phyloP scores from a whole-genome alignment of 768 basidiomycete species.

The Hemileccinum impolitum region DNA sequence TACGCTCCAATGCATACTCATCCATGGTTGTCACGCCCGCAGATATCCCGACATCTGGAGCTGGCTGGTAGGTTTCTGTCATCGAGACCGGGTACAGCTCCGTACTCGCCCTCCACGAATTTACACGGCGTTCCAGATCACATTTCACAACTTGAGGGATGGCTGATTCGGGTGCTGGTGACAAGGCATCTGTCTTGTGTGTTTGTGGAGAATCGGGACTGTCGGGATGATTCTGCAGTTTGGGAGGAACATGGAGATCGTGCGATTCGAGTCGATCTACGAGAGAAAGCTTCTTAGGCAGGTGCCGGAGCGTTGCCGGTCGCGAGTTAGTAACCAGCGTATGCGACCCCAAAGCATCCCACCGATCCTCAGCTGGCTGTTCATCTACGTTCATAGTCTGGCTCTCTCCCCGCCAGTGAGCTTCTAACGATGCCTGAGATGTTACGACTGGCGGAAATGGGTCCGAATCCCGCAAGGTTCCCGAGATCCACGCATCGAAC shows the following conservation, averaged over 20 bases:
- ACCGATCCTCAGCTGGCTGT: conserved; percentile 36
- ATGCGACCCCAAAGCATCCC: conserved; percentile 25
- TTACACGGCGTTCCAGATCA: conserved; percentile 55
- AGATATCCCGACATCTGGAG: conserved; percentile 9
- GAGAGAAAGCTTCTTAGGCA: conserved; percentile 65
- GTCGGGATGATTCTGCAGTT: conserved; percentile 9
- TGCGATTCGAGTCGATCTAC: conserved; percentile 57
- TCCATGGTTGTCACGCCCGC: conserved; percentile 20
- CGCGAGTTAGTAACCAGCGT: conserved; percentile 15
- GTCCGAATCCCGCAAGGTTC: conserved; percentile 44
- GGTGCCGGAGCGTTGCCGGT: conserved; percentile 42
- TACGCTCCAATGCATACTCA: conserved; percentile 18
- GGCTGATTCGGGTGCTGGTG: conserved; percentile 62
- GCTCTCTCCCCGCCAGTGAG: conserved; percentile 52
- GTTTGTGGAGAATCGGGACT: conserved; percentile 18
- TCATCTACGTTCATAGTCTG: conserved; percentile 43
- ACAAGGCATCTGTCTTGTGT: conserved; percentile 39
- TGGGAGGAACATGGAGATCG: conserved; percentile 37
- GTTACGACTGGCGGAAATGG: conserved; percentile 36
- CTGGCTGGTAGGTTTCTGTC: conserved; percentile 30
- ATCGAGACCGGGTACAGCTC: conserved; percentile 47
- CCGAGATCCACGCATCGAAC: conserved; percentile 68
- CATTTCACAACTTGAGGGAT: conserved; percentile 51
- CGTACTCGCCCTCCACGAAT: conserved; percentile 64
- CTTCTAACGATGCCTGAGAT: conserved; percentile 36